Conservation (phyloP, 106 monocot genomes). For the Chionographis japonica region DNA sequence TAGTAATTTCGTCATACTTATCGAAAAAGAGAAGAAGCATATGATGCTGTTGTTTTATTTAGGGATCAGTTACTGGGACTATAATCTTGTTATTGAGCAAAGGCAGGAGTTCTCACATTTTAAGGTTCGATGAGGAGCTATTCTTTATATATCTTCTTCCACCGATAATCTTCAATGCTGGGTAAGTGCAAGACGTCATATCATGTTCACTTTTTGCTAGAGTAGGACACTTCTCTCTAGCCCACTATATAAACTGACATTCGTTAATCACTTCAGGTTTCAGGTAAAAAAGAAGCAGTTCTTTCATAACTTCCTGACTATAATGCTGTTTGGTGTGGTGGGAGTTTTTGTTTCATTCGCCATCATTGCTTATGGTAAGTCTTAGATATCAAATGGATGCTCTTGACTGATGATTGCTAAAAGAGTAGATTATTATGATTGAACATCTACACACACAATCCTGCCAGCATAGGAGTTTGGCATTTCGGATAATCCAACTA, state of each 20-base stretch:
- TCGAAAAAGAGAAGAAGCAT: no score
- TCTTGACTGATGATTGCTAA: neutral
- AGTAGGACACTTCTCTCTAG: neutral
- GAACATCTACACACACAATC: no score
- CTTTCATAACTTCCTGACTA: slow-evolving; percentile 75
- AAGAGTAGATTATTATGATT: no score
- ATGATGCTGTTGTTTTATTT: slow-evolving; percentile 6
- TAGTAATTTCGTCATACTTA: no score
- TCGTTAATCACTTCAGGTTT: slow-evolving; percentile 44
- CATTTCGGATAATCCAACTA: no score
- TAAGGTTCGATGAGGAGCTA: slow-evolving; percentile 69
- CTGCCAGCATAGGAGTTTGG: no score
- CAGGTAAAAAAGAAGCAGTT: slow-evolving; percentile 87
- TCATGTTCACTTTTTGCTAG: no score
- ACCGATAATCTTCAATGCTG: slow-evolving; percentile 88
- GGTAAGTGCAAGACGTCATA: slow-evolving; percentile 25
- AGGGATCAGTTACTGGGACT: slow-evolving; percentile 58
- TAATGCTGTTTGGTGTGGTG: slow-evolving; percentile 74
- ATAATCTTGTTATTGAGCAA: slow-evolving; percentile 59
- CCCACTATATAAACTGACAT: neutral
- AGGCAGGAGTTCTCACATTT: slow-evolving; percentile 72
- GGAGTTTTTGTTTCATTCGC: slow-evolving; percentile 69
- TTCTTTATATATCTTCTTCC: slow-evolving; percentile 81
- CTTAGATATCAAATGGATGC: neutral
- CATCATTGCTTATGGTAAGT: slow-evolving; percentile 74